phyloP scores from a whole-genome alignment of 2,329 filamentous ascomycete species.

The Exophiala mesophila region DNA sequence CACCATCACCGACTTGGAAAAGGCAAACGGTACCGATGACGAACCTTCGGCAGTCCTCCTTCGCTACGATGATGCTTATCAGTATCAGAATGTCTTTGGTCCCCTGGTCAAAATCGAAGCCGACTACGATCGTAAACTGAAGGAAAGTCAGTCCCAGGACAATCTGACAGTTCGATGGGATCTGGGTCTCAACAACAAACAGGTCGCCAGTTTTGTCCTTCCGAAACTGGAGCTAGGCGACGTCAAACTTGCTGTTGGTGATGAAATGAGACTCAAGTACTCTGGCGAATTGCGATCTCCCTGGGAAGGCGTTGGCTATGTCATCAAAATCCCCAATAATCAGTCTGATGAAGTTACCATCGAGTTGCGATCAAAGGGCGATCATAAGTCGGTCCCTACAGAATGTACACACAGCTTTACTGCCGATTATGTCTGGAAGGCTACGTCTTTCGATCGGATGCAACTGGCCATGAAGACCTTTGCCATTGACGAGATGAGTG shows the following conservation, averaged over 20 bases:
- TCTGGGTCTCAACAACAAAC: conserved; percentile 93
- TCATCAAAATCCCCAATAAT: conserved; percentile 99
- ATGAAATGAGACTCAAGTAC: conserved; percentile 97
- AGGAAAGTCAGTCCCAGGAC: conserved; percentile 96
- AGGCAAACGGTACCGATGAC: conserved; percentile 85
- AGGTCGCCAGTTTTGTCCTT: conserved; percentile 88
- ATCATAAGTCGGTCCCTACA: conserved; percentile 91
- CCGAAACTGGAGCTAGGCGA: conserved; percentile 97
- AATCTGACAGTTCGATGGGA: conserved; percentile 93
- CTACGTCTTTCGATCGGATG: conserved; percentile 98
- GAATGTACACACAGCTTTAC: conserved; percentile 98
- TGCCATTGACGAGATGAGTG: conserved; percentile 94
- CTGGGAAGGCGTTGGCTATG: conserved; percentile 98
- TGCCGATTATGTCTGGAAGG: conserved; percentile 99
- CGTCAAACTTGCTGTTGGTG: conserved; percentile 94
- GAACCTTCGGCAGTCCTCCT: conserved; percentile 88
- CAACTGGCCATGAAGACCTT: conserved; percentile 99
- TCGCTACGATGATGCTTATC: conserved; percentile 93
- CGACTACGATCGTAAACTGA: conserved; percentile 97
- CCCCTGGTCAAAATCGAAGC: conserved; percentile 98
- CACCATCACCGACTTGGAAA: conserved; percentile 86
- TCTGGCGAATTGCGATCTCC: conserved; percentile 85
- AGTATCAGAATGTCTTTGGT: conserved; percentile 98
- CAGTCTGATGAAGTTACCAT: conserved; percentile 96
- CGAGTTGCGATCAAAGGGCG: conserved; percentile 87